Evolutionary conservation across 768 basidiomycete genomes (phyloP).

Genomic region (Lactifluus echinatus): DNA sequence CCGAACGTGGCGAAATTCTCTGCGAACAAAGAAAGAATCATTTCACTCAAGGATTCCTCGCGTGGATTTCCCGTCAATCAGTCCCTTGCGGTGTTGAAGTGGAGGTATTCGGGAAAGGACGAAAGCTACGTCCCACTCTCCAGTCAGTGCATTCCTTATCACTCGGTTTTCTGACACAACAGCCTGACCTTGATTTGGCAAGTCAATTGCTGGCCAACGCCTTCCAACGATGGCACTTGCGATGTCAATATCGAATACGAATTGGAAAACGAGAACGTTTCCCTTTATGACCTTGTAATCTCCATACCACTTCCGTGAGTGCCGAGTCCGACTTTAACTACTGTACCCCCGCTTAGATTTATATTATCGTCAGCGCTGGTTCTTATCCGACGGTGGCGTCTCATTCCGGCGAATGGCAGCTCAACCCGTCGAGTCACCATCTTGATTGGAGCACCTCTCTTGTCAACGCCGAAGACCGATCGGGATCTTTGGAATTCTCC

Average conservation of each 20-base stretch:
- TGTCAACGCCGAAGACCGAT: conserved; percentile 53
- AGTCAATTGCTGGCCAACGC: conserved; percentile 98
- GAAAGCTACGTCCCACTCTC: conserved; percentile 87
- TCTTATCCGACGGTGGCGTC: conserved; percentile 81
- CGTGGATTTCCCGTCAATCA: conserved; percentile 84
- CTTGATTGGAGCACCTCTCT: conserved; percentile 79
- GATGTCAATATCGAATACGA: conserved; percentile 98
- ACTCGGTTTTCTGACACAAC: not conserved
- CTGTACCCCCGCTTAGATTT: not conserved
- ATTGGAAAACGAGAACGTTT: conserved; percentile 75
- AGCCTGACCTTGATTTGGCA: not conserved
- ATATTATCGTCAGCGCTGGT: conserved; percentile 43
- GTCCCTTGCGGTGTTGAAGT: conserved; percentile 80
- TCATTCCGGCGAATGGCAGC: conserved; percentile 68
- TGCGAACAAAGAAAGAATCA: conserved; percentile 53
- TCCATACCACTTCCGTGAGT: conserved; percentile 90
- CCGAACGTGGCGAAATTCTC: conserved; percentile 87
- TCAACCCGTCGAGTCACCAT: conserved; percentile 71
- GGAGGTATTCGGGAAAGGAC: conserved; percentile 86
- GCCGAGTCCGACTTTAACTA: not conserved
- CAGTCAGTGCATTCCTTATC: conserved; percentile 52
- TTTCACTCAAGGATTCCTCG: conserved; percentile 78
- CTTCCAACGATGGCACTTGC: conserved; percentile 83
- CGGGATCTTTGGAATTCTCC: conserved; percentile 87
- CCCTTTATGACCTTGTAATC: conserved; percentile 77